These are phyloP conservation scores for Exophiala mesophila DNA, from an alignment of 2,329 filamentous ascomycete genomes.

Conservation along the genomic window DNA sequence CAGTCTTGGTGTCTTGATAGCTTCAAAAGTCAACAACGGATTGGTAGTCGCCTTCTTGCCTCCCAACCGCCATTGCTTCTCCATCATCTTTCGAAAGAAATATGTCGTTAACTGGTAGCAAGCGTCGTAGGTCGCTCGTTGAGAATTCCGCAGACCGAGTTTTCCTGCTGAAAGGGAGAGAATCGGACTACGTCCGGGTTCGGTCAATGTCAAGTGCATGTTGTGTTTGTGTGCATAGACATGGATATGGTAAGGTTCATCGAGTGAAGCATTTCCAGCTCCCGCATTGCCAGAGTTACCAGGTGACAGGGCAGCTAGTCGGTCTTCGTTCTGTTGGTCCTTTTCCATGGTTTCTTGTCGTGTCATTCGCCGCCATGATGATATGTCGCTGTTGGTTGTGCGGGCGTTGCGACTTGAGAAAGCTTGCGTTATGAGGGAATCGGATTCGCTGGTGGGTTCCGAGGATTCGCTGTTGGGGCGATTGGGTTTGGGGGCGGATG, in stretches of 20 bases:
- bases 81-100: conserved; percentile 76
- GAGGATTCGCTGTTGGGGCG: background rate
- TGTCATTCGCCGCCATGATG: background rate
- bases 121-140: conserved; percentile 79
- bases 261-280: background rate
- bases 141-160: conserved; percentile 82
- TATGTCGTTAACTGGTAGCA: conserved; percentile 85
- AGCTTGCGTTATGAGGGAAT: background rate
- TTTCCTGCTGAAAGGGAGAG: conserved; percentile 79
- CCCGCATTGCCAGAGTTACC: background rate
- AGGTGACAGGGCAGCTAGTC: no score
- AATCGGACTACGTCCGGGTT: conserved; percentile 72
- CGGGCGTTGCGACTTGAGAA: background rate
- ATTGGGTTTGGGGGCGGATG: background rate
- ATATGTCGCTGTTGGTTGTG: background rate
- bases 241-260: conserved; percentile 74
- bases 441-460: background rate
- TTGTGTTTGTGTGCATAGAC: conserved; percentile 89
- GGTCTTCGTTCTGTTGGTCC: background rate
- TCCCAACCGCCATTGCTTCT: conserved; percentile 69
- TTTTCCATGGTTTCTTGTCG: background rate
- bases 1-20: conserved; percentile 75
- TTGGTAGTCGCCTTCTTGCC: conserved; percentile 57
- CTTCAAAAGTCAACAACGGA: conserved; percentile 70
- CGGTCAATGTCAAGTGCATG: conserved; percentile 84